Evolutionary conservation across 768 basidiomycete genomes (phyloP), one percentile per base, ranked within the genome.

Genomic region (Psilocybe cubensis): DNA sequence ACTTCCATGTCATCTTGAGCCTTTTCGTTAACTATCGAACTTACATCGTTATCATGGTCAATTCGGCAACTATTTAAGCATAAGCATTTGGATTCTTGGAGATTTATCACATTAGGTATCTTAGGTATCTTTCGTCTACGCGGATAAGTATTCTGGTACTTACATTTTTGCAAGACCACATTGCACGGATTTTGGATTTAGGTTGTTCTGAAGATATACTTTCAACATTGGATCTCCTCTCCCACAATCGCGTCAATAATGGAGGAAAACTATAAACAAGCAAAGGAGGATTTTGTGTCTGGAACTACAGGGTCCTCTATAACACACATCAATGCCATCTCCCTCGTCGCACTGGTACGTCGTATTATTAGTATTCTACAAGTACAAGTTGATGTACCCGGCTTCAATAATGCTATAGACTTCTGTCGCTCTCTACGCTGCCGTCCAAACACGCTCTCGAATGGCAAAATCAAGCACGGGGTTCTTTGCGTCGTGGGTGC

Each of bases 271-370:
- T 96, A 96, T 80, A 94, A 92, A 70, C 62, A 77, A 7, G 84
- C 81, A 8, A 96, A 96, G 71, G 91, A 93, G 74, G 84, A 83
- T 0, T 96, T 95, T 66, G 88, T 94, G 35, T 86, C 91, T 6
- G 83, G 85, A 35, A 83, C 80, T 72, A 80, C 79, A 1, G 94
- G 94, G 1, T 89, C 89, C 0, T 82, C 86, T 2, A 76, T 95
- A 3, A 57, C 53, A 1, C 66, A 88, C 65, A 77, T 95, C 63
- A 91, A 93, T 66, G 62, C 80, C 46, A 75, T 95, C 24, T 89
- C 86, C n/a, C 51, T 69, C 1, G 70, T 71, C 1, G 72, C 75
- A 3, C 58, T 75, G 62, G 74, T 76, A 42, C 53, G 71, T 65
- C 25, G 17, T 27, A 45, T 25, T 4, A 23, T 47, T 31, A 23